phyloP scores from a whole-genome alignment of 2,329 filamentous ascomycete species.

The Xylariaceae sp. region DNA sequence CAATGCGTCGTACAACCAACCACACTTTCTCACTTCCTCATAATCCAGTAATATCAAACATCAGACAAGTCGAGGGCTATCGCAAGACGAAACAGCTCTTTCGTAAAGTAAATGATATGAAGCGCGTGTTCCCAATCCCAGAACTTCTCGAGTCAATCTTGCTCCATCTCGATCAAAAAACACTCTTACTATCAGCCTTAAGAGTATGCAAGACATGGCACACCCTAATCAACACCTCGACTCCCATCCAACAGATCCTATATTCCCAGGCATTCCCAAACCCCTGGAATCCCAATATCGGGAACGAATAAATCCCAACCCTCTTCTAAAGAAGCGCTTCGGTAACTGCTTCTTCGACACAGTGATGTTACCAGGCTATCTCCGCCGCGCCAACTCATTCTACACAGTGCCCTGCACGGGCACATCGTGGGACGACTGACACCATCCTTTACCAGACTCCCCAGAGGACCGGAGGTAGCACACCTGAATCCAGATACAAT shows the following conservation, averaged over 20 bases:
- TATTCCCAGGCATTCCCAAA: neutral
- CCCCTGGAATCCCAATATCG: neutral
- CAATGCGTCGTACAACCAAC: too few relatives aligned
- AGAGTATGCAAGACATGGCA: conserved; percentile 5
- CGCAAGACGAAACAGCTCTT: neutral
- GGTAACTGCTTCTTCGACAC: conserved; percentile 5
- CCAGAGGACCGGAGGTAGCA: neutral
- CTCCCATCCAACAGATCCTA: conserved; percentile 2
- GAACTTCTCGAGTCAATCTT: conserved; percentile 11
- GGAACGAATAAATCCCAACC: neutral
- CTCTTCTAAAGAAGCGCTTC: neutral
- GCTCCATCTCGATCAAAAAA: conserved; percentile 6
- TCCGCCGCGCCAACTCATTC: neutral
- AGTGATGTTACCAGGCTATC: neutral
- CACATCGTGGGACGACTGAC: neutral
- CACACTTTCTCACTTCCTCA: too few relatives aligned
- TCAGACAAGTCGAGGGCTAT: too few relatives aligned
- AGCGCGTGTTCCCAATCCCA: neutral
- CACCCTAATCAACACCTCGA: conserved; percentile 1
- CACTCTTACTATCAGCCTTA: conserved; percentile 5
- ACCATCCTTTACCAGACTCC: neutral
- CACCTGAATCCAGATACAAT: neutral
- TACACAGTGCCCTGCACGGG: neutral
- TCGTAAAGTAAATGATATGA: neutral
- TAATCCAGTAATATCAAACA: too few relatives aligned